Percentiles rank a stretch among this genome's conserved stretches.
Evolutionary conservation across 2,329 filamentous ascomycete species (phyloP).

Genomic region (Pseudogymnoascus pannorum): DNA sequence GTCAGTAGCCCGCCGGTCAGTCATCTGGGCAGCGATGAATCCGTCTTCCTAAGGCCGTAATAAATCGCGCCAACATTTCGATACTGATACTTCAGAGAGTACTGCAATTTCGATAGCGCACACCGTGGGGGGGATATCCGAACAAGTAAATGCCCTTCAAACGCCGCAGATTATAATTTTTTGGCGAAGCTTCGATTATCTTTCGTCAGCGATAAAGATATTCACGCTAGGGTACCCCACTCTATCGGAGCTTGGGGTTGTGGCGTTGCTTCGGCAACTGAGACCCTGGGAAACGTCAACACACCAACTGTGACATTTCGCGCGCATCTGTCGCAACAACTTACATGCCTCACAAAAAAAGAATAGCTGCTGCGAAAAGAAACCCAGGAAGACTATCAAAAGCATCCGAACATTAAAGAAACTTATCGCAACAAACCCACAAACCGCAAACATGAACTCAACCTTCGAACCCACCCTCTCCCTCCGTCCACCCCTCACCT

Average conservation of each 20-base stretch:
- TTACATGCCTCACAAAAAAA: neutral
- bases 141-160: slow-evolving; percentile 2
- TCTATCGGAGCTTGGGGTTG: neutral
- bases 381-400: neutral
- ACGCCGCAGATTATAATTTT: neutral
- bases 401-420: neutral
- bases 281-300: neutral
- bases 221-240: neutral
- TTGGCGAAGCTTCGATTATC: neutral
- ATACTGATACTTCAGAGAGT: neutral
- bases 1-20: slow-evolving; percentile 40
- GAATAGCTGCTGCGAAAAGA: neutral
- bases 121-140: neutral
- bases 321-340: neutral
- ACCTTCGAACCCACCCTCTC: slow-evolving; percentile 65
- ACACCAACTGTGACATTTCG: slow-evolving; percentile 2
- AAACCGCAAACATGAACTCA: slow-evolving; percentile 40
- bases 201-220: slow-evolving; percentile 9
- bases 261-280: slow-evolving; percentile 6
- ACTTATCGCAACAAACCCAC: neutral
- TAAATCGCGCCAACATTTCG: slow-evolving; percentile 22
- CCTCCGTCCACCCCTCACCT: slow-evolving; percentile 38
- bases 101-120: neutral
- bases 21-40: slow-evolving; percentile 38
- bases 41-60: slow-evolving; percentile 12